Conservation (phyloP, 2,329 filamentous ascomycete species). For the Botrytis hyacinthi region DNA sequence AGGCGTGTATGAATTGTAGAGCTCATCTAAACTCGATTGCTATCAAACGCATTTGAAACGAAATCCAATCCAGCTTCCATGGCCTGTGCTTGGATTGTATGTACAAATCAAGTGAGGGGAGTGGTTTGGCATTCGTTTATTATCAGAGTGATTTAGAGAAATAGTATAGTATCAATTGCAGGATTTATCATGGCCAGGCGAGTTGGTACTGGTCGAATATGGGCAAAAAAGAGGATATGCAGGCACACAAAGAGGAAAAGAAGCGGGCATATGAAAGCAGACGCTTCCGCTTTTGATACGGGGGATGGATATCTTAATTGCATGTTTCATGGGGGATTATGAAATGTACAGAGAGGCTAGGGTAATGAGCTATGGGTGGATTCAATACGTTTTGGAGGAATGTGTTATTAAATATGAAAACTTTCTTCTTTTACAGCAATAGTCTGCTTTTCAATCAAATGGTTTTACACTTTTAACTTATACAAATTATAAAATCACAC, state of each 20-base stretch:
- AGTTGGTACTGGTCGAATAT: constrained; percentile 27
- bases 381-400: not conserved
- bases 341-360: not conserved
- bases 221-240: constrained; percentile 15
- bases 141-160: constrained; percentile 10
- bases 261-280: not conserved
- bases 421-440: not conserved
- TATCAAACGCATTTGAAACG: not conserved
- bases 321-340: not conserved
- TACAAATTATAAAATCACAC: not conserved
- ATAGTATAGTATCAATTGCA: constrained; percentile 13
- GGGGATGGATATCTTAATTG: not conserved
- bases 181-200: constrained; percentile 21
- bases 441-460: not conserved
- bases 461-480: not conserved
- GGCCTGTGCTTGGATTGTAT: constrained; percentile 28
- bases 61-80: constrained; percentile 16
- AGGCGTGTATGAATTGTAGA: not conserved
- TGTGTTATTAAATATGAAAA: not conserved
- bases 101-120: constrained; percentile 2
- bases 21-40: not conserved
- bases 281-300: not conserved
- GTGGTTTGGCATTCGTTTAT: constrained; percentile 18
- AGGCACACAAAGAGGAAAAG: not conserved
- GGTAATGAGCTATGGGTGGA: not conserved